These are phyloP conservation scores for Coniochaeta ligniaria DNA, from an alignment of 2,329 filamentous ascomycete species.

Conservation along the genomic window DNA sequence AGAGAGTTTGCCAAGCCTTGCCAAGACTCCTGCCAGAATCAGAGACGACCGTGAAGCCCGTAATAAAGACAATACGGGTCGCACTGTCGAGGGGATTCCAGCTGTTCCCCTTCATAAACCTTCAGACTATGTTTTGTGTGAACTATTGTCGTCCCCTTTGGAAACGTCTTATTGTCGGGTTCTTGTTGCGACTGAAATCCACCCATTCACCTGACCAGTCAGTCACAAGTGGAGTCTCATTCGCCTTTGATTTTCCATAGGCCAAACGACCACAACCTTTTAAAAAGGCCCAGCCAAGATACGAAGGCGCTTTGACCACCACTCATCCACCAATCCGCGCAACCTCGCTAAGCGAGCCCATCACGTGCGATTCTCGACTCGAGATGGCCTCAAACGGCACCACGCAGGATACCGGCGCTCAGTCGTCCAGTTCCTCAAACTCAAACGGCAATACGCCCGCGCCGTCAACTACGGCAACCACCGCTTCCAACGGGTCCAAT, in stretches of 20 bases:
- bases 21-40: conserved; percentile 4
- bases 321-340: background rate
- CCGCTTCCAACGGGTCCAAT: conserved; percentile 5
- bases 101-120: conserved; percentile 12
- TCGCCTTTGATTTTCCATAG: background rate
- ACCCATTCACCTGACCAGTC: background rate
- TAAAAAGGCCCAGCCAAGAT: background rate
- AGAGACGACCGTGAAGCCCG: conserved; percentile 7
- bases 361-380: conserved; percentile 14
- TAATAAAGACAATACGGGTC: conserved; percentile 20
- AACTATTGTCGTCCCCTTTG: background rate
- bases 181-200: background rate
- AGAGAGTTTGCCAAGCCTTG: conserved; percentile 18
- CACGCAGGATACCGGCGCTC: conserved; percentile 12
- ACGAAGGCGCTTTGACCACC: background rate
- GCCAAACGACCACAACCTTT: background rate
- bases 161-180: no score
- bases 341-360: background rate
- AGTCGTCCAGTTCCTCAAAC: conserved; percentile 30
- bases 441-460: conserved; percentile 48
- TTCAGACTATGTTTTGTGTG: conserved; percentile 7
- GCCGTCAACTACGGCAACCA: conserved; percentile 39
- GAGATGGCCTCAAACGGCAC: conserved; percentile 1
- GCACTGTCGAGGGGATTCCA: conserved; percentile 5
- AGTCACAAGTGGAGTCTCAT: background rate